Conservation (phyloP, 345 rosid species). For the Syzygium aromaticum region DNA sequence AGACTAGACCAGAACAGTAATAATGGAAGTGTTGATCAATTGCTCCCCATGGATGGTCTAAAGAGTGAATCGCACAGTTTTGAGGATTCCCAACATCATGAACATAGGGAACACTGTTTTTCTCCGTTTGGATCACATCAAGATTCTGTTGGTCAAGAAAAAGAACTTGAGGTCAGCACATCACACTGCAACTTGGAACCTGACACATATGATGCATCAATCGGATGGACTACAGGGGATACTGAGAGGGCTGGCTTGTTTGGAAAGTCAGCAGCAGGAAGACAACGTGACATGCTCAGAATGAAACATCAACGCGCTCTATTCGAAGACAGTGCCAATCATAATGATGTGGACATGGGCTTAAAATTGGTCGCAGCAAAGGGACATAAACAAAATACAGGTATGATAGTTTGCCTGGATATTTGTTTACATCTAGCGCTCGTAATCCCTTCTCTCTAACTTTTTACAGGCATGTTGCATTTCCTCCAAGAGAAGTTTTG, state of each 20-base stretch:
- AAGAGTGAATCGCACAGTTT: background rate
- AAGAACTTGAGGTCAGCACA: background rate
- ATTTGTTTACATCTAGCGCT: background rate
- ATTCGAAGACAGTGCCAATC: background rate
- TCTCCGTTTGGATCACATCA: background rate
- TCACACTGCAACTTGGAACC: background rate
- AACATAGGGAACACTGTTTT: background rate
- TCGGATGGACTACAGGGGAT: background rate
- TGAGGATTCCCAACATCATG: background rate
- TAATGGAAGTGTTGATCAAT: background rate
- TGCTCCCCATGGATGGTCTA: background rate
- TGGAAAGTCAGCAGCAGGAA: background rate
- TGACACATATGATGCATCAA: background rate
- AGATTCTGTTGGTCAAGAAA: background rate
- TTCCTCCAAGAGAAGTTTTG: slow-evolving; percentile 1
- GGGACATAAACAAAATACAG: background rate
- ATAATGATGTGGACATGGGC: background rate
- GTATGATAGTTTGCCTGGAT: slow-evolving; percentile 26
- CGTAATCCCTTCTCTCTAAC: background rate
- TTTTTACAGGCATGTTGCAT: slow-evolving; percentile 2
- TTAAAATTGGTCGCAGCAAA: background rate
- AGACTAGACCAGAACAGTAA: background rate
- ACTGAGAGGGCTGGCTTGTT: background rate
- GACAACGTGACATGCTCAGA: background rate
- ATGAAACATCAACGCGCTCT: background rate